Conservation (phyloP, 352 stramenopile species). For the Pythium scleroteichum region DNA sequence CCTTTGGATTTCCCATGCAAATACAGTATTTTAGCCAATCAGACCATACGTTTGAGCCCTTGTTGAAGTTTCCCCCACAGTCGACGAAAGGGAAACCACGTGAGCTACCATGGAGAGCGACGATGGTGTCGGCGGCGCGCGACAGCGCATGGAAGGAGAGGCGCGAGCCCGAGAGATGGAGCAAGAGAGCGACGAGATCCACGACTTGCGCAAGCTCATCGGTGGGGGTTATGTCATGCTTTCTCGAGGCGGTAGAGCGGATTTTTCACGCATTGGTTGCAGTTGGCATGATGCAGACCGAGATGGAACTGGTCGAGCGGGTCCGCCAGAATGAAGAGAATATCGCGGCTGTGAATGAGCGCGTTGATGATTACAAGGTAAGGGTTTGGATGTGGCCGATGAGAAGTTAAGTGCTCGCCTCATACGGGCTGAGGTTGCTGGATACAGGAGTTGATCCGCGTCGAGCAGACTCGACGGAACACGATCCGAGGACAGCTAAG, state of each 20-base stretch:
- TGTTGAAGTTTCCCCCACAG: constrained; percentile 21
- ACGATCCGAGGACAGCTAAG: constrained; percentile 31
- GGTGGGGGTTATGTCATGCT: too few relatives aligned
- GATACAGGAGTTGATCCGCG: constrained; percentile 40
- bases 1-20: constrained; percentile 2
- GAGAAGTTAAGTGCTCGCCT: too few relatives aligned
- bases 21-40: constrained; percentile 24
- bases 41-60: background rate
- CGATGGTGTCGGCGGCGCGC: constrained; percentile 2
- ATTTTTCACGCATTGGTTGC: background rate
- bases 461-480: constrained; percentile 45
- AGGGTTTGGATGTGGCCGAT: background rate
- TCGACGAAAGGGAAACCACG: too few relatives aligned
- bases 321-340: constrained; percentile 69
- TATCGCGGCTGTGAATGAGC: constrained; percentile 40
- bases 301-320: constrained; percentile 69
- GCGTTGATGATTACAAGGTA: constrained; percentile 62
- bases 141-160: constrained; percentile 5
- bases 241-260: too few relatives aligned
- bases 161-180: background rate
- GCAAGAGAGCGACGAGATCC: constrained; percentile 41
- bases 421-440: background rate
- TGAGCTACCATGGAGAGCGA: too few relatives aligned
- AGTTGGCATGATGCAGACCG: constrained; percentile 83
- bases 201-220: constrained; percentile 68